Evolutionary conservation across 108 stramenopile genomes (phyloP), one percentile per base, ranked within the genome.

Genomic region (Nitzschia sp.): DNA sequence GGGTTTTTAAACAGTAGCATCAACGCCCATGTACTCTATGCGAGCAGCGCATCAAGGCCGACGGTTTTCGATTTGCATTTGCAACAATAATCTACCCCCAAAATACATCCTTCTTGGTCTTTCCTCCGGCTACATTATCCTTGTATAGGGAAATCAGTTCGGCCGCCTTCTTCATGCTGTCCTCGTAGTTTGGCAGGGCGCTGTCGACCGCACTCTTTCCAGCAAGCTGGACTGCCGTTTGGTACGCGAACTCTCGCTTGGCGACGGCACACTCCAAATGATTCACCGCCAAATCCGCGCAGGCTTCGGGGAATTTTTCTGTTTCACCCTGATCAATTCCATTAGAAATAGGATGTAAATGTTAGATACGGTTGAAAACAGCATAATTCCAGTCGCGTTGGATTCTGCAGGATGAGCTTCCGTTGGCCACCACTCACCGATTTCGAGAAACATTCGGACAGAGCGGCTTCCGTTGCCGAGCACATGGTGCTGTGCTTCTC

Each of bases 101-200:
- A 31, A 75, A 75, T 19, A 54, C 67, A n/a, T 61, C 60, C 59
- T 66, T 49, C 48, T 67, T 67, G 23, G 49, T 15, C 34, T 68
- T 65, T 64, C 68, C 76, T 26, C 62, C 61, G 5, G 42, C 68
- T n/a, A 56, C 75, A 49, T 62, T 64, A 8, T 65, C 21, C 64
- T 70, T 77, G 76, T 77, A 77, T 29, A 77, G 32, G 48, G 27
- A 56, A 58, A 77, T 66, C 76, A 77, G 26, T 21, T 77, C 76
- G 8, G 58, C 48, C 29, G 76, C 69, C 63, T 77, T 77, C 46
- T 77, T 65, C 64, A 62, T 77, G 76, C 68, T 70, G 21, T 77
- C 76, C 42, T 77, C 76, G 55, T 70, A 77, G 21, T 77, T 68
- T 32, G 76, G 76, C 45, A 77, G 46, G 18, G 70, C 64, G 33